These are phyloP conservation scores for Aurantiochytrium sp. DNA, from an alignment of 108 stramenopile genomes.

Conservation along the genomic window DNA sequence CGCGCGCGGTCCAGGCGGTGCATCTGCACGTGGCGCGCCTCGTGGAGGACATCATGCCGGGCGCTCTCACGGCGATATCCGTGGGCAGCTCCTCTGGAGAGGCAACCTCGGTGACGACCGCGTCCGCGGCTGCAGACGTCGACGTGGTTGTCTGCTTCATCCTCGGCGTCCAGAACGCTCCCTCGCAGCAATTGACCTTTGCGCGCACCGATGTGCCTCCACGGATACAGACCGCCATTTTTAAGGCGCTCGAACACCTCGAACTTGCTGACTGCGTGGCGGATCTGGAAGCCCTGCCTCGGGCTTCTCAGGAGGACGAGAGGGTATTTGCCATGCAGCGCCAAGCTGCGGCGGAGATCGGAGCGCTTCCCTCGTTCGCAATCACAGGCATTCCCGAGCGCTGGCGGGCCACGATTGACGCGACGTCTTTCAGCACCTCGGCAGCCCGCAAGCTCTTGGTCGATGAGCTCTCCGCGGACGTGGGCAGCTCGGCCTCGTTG, in stretches of 20 bases:
- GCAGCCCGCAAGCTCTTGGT: neutral
- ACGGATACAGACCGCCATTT: neutral
- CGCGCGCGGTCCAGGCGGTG: neutral
- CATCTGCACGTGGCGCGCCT: neutral
- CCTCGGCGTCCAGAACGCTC: neutral
- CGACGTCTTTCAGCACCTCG: neutral
- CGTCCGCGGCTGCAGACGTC: neutral
- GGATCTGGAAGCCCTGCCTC: neutral
- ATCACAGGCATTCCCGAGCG: neutral
- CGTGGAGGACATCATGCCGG: neutral
- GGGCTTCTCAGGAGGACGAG: neutral
- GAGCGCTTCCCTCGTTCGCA: neutral
- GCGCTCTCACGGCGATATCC: neutral
- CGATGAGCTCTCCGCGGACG: neutral
- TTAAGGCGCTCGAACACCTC: neutral
- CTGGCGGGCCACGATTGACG: neutral
- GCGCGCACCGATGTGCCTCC: neutral
- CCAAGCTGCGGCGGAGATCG: neutral
- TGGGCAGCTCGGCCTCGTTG: neutral
- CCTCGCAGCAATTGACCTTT: conserved; percentile 3
- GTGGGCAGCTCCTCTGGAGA: neutral
- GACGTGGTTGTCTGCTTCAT: neutral
- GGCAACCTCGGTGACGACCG: neutral
- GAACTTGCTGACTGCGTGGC: neutral
- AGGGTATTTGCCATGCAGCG: neutral